A percentile compares a stretch with the other conserved stretches of the same genome.
Conservation (phyloP, 164 flowering plant genomes). For the Sextonia rubra region DNA sequence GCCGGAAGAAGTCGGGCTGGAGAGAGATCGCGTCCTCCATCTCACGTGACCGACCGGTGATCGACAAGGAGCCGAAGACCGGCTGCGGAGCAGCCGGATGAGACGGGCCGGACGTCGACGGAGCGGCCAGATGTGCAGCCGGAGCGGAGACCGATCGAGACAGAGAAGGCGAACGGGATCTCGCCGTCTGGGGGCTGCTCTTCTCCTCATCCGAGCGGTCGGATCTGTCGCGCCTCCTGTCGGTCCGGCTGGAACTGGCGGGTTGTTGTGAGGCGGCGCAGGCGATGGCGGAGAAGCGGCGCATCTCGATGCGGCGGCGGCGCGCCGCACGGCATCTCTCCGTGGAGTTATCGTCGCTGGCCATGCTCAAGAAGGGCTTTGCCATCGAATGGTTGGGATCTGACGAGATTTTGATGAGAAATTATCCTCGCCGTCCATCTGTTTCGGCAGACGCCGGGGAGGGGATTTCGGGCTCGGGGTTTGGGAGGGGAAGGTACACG, state of each 20-base stretch:
- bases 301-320: conserved; percentile 33
- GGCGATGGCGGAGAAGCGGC: conserved; percentile 13
- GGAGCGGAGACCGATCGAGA: neutral
- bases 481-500: neutral
- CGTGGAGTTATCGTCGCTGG: neutral
- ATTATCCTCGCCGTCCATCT: neutral
- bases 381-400: neutral
- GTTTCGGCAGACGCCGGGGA: neutral
- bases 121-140: neutral
- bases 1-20: conserved; percentile 24
- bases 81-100: conserved; percentile 7
- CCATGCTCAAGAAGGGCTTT: neutral
- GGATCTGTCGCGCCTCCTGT: conserved; percentile 6
- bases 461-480: neutral
- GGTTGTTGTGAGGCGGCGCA: neutral
- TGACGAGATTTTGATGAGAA: neutral
- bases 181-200: conserved; percentile 14
- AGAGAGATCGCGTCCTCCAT: conserved; percentile 50
- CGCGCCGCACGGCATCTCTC: conserved; percentile 25
- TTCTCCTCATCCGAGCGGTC: conserved; percentile 5
- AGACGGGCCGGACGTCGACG: neutral
- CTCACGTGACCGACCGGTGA: conserved; percentile 36
- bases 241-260: neutral
- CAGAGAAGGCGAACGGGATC: neutral
- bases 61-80: conserved; percentile 32